Percentiles rank a stretch among this genome's conserved stretches.
These are phyloP conservation scores for Decorospora gaudefroyi DNA, from an alignment of 2,329 filamentous ascomycete species.

Conservation along the genomic window DNA sequence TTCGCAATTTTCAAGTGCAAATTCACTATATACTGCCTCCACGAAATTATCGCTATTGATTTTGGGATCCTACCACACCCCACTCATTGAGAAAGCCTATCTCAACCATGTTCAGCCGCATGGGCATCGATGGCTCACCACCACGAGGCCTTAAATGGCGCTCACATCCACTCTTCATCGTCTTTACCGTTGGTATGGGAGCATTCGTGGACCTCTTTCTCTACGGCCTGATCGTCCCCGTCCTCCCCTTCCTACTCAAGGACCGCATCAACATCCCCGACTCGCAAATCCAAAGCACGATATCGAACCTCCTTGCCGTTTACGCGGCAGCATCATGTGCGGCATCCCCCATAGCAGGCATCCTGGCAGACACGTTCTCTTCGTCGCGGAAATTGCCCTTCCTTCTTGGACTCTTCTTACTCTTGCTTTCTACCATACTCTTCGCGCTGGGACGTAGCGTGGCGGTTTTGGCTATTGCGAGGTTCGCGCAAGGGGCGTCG, in stretches of 20 bases:
- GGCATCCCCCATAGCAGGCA: constrained; percentile 58
- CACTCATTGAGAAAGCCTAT: too few species aligned
- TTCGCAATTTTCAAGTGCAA: not conserved
- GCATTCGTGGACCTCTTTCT: constrained; percentile 64
- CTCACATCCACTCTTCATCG: constrained; percentile 63
- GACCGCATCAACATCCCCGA: constrained; percentile 56
- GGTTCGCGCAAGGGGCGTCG: constrained; percentile 62
- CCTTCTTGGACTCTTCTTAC: constrained; percentile 58
- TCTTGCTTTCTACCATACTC: constrained; percentile 60
- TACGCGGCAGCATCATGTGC: constrained; percentile 60
- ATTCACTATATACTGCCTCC: too few species aligned
- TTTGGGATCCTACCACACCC: not conserved
- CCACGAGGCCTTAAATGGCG: constrained; percentile 55
- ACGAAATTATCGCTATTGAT: not conserved
- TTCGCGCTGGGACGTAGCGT: constrained; percentile 58
- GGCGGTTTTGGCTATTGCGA: constrained; percentile 56
- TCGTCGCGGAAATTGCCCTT: constrained; percentile 62
- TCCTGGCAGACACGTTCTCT: constrained; percentile 58
- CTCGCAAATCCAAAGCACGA: constrained; percentile 56
- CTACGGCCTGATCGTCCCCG: constrained; percentile 63
- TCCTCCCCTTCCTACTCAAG: constrained; percentile 62
- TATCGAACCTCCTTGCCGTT: constrained; percentile 59
- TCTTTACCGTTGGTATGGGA: constrained; percentile 60
- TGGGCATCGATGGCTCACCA: constrained; percentile 3
- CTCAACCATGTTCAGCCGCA: constrained; percentile 7